These are phyloP conservation scores for Podospora didyma DNA, from an alignment of 495 filamentous ascomycete genomes.

Conservation along the genomic window DNA sequence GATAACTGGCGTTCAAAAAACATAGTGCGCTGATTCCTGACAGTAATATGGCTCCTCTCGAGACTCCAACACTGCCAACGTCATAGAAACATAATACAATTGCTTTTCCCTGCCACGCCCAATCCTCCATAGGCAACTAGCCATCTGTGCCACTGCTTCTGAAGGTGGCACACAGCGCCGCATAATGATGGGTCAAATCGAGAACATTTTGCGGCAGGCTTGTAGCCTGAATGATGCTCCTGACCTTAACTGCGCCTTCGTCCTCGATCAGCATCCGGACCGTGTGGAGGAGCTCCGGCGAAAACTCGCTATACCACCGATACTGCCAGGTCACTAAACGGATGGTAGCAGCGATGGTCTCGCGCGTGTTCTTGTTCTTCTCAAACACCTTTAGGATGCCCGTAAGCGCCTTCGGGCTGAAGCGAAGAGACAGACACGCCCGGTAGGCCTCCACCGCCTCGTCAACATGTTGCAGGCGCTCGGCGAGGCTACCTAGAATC, in stretches of 20 bases:
- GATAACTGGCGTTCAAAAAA: no score
- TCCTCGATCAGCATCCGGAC: slow-evolving; percentile 93
- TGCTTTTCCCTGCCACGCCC: not conserved
- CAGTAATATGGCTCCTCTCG: not conserved
- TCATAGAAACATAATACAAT: not conserved
- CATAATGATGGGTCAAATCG: slow-evolving; percentile 94
- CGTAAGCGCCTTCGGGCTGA: slow-evolving; percentile 84
- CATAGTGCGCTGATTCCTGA: not conserved
- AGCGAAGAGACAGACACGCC: slow-evolving; percentile 73
- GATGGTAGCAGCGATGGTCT: slow-evolving; percentile 76
- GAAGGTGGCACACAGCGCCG: slow-evolving; percentile 88
- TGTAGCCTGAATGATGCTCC: slow-evolving; percentile 94
- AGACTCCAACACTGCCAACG: not conserved
- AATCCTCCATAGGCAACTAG: slow-evolving; percentile 29
- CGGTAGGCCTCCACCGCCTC: slow-evolving; percentile 92
- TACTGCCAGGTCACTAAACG: slow-evolving; percentile 95
- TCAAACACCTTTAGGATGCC: slow-evolving; percentile 74
- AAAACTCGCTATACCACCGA: slow-evolving; percentile 99
- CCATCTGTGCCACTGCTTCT: slow-evolving; percentile 91
- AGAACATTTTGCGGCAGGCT: slow-evolving; percentile 88
- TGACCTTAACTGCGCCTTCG: slow-evolving; percentile 94
- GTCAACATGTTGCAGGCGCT: slow-evolving; percentile 81
- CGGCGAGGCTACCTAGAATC: slow-evolving; percentile 88
- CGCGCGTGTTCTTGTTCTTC: slow-evolving; percentile 68
- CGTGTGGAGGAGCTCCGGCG: slow-evolving; percentile 77